Evolutionary conservation across 139 green algal species (phyloP).

Genomic region (Dunaliella primolecta): DNA sequence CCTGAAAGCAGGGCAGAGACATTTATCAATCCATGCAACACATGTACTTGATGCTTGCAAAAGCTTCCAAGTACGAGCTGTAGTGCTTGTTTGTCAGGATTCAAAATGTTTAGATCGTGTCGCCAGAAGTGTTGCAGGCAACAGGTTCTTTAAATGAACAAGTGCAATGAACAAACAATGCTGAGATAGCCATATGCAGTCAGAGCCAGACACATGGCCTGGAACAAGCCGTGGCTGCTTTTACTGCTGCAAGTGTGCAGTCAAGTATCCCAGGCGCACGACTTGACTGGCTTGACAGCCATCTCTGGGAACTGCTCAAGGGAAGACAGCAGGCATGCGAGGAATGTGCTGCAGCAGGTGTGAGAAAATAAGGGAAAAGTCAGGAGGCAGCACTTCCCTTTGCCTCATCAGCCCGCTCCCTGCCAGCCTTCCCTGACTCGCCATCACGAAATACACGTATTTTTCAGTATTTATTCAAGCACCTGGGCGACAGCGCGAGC

Average conservation of each 20-base stretch:
- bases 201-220: background rate
- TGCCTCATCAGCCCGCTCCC: background rate
- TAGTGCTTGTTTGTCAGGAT: no score
- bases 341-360: background rate
- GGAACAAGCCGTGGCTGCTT: background rate
- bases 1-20: no score
- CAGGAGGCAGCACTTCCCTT: background rate
- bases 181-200: background rate
- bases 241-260: background rate
- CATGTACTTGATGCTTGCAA: no score
- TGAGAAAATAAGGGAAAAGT: background rate
- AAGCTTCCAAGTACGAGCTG: no score
- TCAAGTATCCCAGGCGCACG: background rate
- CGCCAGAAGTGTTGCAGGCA: background rate
- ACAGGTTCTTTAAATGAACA: no score
- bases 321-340: background rate
- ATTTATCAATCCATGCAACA: no score
- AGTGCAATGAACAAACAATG: background rate
- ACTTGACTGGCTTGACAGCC: background rate
- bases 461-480: slow-evolving; percentile 9
- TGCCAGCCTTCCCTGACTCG: background rate
- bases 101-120: background rate
- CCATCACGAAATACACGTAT: background rate
- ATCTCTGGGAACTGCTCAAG: background rate
- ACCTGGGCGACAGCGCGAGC: background rate